Evolutionary conservation across 2,329 filamentous ascomycete species (phyloP), one percentile per base, ranked within the genome.

Genomic region (Aaosphaeria pasadenensis): DNA sequence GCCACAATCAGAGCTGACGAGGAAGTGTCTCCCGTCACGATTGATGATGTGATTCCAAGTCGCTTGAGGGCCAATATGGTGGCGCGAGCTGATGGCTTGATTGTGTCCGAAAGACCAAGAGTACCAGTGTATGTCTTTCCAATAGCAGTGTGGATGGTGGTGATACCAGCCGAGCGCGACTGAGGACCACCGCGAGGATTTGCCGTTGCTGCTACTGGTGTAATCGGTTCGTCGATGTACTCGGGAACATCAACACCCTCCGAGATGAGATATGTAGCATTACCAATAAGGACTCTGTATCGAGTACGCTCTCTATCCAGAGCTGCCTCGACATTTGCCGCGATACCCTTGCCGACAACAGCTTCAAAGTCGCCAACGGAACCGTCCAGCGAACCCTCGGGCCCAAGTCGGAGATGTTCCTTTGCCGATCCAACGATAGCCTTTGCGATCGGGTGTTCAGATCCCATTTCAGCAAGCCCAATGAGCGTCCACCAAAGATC

Each of bases 401-500:
- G 69, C 11, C 83, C 84, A 36, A 96, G 70, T 4, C 84, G 84
- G 6, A 96, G 83, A 65, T 92, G 83, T 2, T 81, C 76, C 58
- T 89, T 91, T 4, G 92, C 91, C 30, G 85, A 84, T 1, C 74
- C 72, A 5, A 95, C 76, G 44, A 97, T 88, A 11, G 94, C 92
- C 61, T 85, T 89, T n/a, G 91, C 94, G 48, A 97, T 88, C 1
- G 94, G 94, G 65, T 99, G 94, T 71, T 99, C 94, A 63, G 90
- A 96, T 55, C 89, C 88, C 82, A 91, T 91, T 74, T 99, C 94
- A 0, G 92, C 87, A n/a, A 97, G 84, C 40, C 91, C 94, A 48
- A 99, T 84, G 51, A 96, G 80, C n/a, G 88, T 84, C 94, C 94
- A 99, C 92, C 92, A 99, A 4, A 95, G 78, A 32, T 84, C 84